Conservation (phyloP, 306 rosid genomes). For the Medicago arabica region DNA sequence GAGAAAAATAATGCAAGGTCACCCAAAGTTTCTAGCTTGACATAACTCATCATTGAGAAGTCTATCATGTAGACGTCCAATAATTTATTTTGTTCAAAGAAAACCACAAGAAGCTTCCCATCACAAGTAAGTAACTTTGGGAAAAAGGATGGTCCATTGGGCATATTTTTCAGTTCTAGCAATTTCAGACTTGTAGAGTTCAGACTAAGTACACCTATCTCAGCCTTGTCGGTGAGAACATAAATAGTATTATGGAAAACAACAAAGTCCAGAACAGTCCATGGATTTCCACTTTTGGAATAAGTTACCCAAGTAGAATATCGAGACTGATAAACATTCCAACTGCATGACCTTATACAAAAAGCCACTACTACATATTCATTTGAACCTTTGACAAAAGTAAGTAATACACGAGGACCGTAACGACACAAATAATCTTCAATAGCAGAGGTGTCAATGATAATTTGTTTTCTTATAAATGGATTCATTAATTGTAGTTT, state of each 20-base stretch:
- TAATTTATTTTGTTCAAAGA: not conserved
- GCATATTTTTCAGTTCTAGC: not conserved
- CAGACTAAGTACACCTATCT: conserved; percentile 12
- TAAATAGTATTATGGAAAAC: not conserved
- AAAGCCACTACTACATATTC: no score
- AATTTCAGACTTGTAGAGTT: not conserved
- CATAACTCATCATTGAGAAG: no score
- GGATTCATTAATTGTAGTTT: no score
- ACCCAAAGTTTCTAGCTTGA: not conserved
- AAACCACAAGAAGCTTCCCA: not conserved
- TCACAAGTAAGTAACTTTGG: not conserved
- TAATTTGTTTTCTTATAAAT: no score
- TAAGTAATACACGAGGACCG: no score
- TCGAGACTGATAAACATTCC: no score
- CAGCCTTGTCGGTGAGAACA: not conserved
- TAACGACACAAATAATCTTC: no score
- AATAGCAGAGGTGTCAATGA: no score
- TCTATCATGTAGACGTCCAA: not conserved
- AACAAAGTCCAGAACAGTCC: not conserved
- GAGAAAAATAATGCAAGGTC: not conserved
- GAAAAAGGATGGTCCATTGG: not conserved
- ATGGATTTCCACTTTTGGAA: not conserved
- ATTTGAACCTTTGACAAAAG: no score
- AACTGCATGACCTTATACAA: no score
- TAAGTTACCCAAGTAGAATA: not conserved